A percentile compares a stretch with the other conserved stretches of the same genome.
These are phyloP conservation scores for Jatropha multifida DNA, from an alignment of 441 rosid species.

Conservation along the genomic window DNA sequence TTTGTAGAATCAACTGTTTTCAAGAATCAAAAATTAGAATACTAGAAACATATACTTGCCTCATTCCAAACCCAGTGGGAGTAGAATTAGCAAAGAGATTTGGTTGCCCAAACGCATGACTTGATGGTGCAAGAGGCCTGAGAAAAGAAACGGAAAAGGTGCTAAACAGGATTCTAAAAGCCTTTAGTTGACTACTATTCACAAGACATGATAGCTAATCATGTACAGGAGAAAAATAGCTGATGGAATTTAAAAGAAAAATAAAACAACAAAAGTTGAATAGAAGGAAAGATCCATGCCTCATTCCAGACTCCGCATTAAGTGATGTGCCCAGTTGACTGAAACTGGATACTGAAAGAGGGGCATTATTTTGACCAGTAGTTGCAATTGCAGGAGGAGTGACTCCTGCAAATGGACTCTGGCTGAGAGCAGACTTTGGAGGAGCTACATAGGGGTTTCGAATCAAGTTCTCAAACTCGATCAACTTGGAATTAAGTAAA, in stretches of 20 bases:
- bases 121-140: constrained; percentile 39
- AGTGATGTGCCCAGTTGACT: constrained; percentile 51
- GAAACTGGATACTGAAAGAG: constrained; percentile 60
- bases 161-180: background rate
- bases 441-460: constrained; percentile 55
- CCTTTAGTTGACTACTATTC: background rate
- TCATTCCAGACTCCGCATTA: constrained; percentile 39
- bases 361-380: constrained; percentile 39
- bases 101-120: constrained; percentile 46
- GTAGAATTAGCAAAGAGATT: constrained; percentile 37
- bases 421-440: constrained; percentile 31
- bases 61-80: constrained; percentile 35
- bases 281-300: constrained; percentile 33
- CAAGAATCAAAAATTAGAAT: constrained; percentile 21
- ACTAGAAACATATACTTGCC: constrained; percentile 34
- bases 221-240: background rate
- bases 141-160: constrained; percentile 4
- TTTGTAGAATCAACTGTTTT: background rate
- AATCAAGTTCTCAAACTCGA: constrained; percentile 67
- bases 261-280: constrained; percentile 15
- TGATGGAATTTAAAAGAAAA: background rate
- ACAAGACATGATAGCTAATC: background rate
- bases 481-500: constrained; percentile 59
- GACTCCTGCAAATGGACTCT: constrained; percentile 33
- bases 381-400: constrained; percentile 38